These are phyloP conservation scores for Geotrichum cucujoidarum DNA, from an alignment of 1,139 yeast species.

Conservation along the genomic window DNA sequence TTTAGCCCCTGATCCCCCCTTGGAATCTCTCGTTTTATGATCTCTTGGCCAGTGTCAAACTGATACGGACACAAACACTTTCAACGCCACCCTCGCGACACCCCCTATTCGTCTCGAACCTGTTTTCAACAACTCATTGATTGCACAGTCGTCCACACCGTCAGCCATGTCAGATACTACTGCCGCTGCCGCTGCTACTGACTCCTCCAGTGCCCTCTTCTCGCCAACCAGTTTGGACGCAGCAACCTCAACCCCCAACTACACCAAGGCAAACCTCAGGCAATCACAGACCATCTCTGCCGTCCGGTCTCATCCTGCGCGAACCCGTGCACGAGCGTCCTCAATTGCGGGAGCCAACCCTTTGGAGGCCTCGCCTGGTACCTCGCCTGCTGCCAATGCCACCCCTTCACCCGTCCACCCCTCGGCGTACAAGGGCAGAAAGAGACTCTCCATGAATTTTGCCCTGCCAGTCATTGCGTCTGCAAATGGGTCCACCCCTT, in stretches of 20 bases:
- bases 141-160: too few species aligned
- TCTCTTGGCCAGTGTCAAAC: too few species aligned
- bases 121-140: too few species aligned
- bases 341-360: conserved; percentile 6
- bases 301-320: not conserved
- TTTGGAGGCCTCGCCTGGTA: not conserved
- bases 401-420: not conserved
- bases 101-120: too few species aligned
- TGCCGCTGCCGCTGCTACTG: not conserved
- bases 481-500: conserved; percentile 1
- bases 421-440: conserved; percentile 20
- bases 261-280: conserved; percentile 6
- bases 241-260: too few species aligned
- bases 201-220: not conserved
- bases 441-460: conserved; percentile 30
- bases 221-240: too few species aligned
- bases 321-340: conserved; percentile 12
- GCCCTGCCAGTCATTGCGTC: conserved; percentile 27
- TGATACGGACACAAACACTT: too few species aligned
- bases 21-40: too few species aligned
- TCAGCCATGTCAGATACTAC: not conserved
- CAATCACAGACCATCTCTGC: conserved; percentile 3
- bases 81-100: too few species aligned
- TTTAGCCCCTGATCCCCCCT: too few species aligned
- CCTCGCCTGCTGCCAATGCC: not conserved